Evolutionary conservation across 805 yeast species (phyloP).

Genomic region (Yarrowia sp.): DNA sequence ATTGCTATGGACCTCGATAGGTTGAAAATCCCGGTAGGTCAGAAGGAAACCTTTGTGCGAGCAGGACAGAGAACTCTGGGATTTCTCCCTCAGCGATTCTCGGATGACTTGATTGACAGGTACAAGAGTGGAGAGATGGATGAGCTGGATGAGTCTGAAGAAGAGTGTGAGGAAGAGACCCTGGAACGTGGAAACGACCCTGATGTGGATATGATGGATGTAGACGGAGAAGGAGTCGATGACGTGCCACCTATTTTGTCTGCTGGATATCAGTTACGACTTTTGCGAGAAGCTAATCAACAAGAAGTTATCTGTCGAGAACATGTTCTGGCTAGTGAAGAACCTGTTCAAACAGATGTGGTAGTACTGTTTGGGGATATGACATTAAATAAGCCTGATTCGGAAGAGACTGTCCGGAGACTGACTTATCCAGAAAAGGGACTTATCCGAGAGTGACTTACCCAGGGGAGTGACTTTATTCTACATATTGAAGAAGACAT

Average conservation of each 20-base stretch:
- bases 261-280: not conserved
- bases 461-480: too few relatives aligned
- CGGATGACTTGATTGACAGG: not conserved
- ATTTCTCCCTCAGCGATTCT: not conserved
- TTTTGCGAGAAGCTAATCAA: too few relatives aligned
- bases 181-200: too few relatives aligned
- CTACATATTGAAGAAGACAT: too few relatives aligned
- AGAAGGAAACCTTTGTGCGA: not conserved
- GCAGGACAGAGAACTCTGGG: not conserved
- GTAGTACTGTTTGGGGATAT: too few relatives aligned
- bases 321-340: not conserved
- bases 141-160: not conserved
- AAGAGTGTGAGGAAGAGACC: not conserved
- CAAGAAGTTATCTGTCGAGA: not conserved
- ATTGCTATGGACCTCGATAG: not conserved
- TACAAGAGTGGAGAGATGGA: too few relatives aligned
- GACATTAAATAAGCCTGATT: too few relatives aligned
- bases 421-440: too few relatives aligned
- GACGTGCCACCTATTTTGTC: not conserved
- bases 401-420: too few relatives aligned
- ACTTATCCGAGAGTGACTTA: too few relatives aligned
- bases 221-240: not conserved
- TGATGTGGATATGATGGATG: not conserved
- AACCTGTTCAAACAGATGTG: not conserved
- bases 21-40: not conserved